These are phyloP conservation scores for Plasmodiophora brassicae DNA, from an alignment of 208 protist genomes.

Conservation along the genomic window DNA sequence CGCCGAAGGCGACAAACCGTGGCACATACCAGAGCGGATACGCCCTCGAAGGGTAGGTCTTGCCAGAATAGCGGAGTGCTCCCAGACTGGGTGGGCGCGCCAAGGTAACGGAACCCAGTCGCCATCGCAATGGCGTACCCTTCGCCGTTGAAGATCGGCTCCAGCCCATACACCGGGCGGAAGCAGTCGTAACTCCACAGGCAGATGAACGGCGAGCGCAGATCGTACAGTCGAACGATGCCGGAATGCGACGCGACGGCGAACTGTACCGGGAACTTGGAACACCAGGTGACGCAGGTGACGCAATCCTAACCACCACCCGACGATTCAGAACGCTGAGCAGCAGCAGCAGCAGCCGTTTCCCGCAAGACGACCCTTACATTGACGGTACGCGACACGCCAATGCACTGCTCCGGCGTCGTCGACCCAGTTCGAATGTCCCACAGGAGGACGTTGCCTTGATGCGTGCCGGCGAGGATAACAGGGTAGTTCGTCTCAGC, in stretches of 20 bases:
- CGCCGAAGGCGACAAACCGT: too few species aligned
- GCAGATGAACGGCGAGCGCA: background rate
- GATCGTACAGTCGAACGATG: background rate
- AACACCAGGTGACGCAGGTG: background rate
- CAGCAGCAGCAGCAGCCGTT: background rate
- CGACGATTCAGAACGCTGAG: too few species aligned
- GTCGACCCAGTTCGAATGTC: background rate
- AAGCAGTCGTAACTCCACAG: background rate
- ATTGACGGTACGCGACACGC: background rate
- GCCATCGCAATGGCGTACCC: background rate
- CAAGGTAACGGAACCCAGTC: background rate
- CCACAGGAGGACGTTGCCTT: background rate
- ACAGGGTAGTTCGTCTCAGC: background rate
- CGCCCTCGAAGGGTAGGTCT: slow-evolving; percentile 6
- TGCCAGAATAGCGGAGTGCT: slow-evolving; percentile 10
- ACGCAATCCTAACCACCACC: background rate
- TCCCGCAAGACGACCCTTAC: background rate
- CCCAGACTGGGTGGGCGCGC: background rate
- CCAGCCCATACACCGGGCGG: background rate
- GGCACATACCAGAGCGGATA: background rate
- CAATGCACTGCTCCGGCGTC: background rate
- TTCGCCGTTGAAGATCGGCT: background rate
- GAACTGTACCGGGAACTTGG: background rate
- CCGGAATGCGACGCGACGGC: background rate
- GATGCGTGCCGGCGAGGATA: slow-evolving; percentile 5